Conservation (phyloP, 1,284 basidiomycete genomes). For the Heliocybe sulcata region DNA sequence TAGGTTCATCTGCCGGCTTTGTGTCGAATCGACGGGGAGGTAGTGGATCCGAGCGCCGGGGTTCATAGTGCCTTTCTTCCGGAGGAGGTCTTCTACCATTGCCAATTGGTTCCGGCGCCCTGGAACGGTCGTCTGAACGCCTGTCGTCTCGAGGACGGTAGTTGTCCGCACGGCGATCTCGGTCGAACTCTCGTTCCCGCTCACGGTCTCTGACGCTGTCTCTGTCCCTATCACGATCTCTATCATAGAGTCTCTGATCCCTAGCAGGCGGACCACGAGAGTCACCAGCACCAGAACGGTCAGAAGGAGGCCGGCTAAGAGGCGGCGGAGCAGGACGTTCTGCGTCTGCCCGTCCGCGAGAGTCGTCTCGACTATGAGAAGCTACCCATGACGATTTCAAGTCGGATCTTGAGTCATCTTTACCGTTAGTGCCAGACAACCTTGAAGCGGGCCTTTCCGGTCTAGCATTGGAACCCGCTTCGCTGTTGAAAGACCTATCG, state of each 20-base stretch:
- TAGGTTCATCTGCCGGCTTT: not conserved
- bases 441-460: constrained; percentile 5
- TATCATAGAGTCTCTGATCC: not conserved
- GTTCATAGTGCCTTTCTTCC: not conserved
- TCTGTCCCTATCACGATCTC: constrained; percentile 2
- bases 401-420: constrained; percentile 12
- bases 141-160: constrained; percentile 8
- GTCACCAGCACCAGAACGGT: constrained; percentile 4
- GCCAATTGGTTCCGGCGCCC: not conserved
- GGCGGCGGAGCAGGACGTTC: constrained; percentile 6
- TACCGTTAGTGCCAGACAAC: constrained; percentile 13
- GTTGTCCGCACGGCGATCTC: constrained; percentile 2
- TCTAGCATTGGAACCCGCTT: constrained; percentile 5
- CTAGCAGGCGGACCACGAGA: constrained; percentile 5
- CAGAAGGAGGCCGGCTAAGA: constrained; percentile 1
- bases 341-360: not conserved
- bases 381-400: constrained; percentile 14
- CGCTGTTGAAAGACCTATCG: constrained; percentile 14
- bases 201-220: constrained; percentile 1
- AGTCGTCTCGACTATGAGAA: constrained; percentile 7
- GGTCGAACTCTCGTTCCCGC: constrained; percentile 1
- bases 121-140: constrained; percentile 1
- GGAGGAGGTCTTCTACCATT: constrained; percentile 2
- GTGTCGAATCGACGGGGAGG: constrained; percentile 1
- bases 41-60: not conserved